Conservation (phyloP, 2,329 filamentous ascomycete species). For the Sphaerulina populicola region DNA sequence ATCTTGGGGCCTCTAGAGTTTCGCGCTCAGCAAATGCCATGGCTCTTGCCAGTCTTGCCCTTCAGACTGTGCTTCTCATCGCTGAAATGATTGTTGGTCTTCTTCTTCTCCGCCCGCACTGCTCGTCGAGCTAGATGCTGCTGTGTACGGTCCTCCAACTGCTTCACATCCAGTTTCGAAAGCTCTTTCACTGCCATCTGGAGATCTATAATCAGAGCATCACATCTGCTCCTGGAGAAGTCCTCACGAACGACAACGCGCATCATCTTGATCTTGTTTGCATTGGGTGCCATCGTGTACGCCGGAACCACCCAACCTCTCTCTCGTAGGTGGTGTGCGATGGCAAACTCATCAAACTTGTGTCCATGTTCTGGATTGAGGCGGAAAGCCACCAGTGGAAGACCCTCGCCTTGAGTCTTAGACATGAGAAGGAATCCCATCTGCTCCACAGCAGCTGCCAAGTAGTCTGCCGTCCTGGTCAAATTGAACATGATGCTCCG, state of each 20-base stretch:
- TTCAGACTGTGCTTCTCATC: conserved; percentile 80
- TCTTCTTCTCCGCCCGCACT: conserved; percentile 26
- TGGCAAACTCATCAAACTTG: conserved; percentile 48
- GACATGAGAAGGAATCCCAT: conserved; percentile 86
- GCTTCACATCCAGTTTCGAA: conserved; percentile 63
- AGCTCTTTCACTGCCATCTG: conserved; percentile 66
- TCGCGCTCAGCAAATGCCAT: conserved; percentile 62
- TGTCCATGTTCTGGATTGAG: conserved; percentile 51
- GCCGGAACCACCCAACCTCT: conserved; percentile 90
- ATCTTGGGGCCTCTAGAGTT: not conserved
- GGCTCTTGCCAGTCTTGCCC: conserved; percentile 84
- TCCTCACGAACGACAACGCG: conserved; percentile 88
- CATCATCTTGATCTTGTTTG: conserved; percentile 77
- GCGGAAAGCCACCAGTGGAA: conserved; percentile 86
- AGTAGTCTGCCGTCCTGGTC: conserved; percentile 80
- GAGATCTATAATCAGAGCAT: conserved; percentile 68
- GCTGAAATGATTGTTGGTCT: conserved; percentile 44
- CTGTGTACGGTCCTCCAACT: conserved; percentile 60
- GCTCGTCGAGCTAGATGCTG: conserved; percentile 23
- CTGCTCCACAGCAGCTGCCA: conserved; percentile 61
- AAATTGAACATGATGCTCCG: conserved; percentile 89
- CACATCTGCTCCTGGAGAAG: conserved; percentile 74
- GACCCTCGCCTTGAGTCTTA: conserved; percentile 63
- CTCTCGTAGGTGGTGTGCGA: conserved; percentile 74
- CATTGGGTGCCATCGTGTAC: conserved; percentile 93